phyloP scores from a whole-genome alignment of 208 protist species.

The Borovskyia barvae region DNA sequence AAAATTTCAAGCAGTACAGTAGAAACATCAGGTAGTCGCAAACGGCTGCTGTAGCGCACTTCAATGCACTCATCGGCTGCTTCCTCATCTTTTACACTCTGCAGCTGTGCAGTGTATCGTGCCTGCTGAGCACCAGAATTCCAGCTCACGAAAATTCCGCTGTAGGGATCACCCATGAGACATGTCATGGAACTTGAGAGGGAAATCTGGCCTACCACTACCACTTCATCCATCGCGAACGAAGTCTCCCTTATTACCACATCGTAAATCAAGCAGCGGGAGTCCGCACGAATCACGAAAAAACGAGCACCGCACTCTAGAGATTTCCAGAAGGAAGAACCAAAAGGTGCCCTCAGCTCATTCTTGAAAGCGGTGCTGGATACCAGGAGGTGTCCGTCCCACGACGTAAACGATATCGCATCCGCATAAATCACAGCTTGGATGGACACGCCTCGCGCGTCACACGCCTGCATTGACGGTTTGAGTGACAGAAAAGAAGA shows the following conservation, averaged over 20 bases:
- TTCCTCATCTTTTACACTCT: slow-evolving; percentile 6
- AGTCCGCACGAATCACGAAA: slow-evolving; percentile 23
- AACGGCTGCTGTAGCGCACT: neutral
- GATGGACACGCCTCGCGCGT: neutral
- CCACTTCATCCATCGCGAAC: slow-evolving; percentile 8
- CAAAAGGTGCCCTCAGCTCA: slow-evolving; percentile 25
- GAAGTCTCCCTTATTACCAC: slow-evolving; percentile 13
- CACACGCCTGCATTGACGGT: slow-evolving; percentile 5
- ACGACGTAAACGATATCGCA: slow-evolving; percentile 21
- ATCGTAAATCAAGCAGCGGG: slow-evolving; percentile 26
- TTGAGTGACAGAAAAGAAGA: no score
- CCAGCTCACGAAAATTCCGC: slow-evolving; percentile 20
- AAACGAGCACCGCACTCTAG: slow-evolving; percentile 10
- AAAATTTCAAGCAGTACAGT: slow-evolving; percentile 33
- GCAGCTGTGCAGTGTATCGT: slow-evolving; percentile 12
- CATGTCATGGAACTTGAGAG: slow-evolving; percentile 11
- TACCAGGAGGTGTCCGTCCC: slow-evolving; percentile 4
- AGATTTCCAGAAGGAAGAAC: slow-evolving; percentile 19
- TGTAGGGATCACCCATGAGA: slow-evolving; percentile 6
- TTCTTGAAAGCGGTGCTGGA: slow-evolving; percentile 24
- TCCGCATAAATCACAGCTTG: slow-evolving; percentile 29
- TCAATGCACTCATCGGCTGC: slow-evolving; percentile 9
- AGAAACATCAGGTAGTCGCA: neutral
- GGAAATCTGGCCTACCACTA: slow-evolving; percentile 10
- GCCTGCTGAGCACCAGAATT: neutral